Evolutionary conservation across 1,284 basidiomycete genomes (phyloP), one percentile per base, ranked within the genome.

Genomic region (Fomitopsis betulina): DNA sequence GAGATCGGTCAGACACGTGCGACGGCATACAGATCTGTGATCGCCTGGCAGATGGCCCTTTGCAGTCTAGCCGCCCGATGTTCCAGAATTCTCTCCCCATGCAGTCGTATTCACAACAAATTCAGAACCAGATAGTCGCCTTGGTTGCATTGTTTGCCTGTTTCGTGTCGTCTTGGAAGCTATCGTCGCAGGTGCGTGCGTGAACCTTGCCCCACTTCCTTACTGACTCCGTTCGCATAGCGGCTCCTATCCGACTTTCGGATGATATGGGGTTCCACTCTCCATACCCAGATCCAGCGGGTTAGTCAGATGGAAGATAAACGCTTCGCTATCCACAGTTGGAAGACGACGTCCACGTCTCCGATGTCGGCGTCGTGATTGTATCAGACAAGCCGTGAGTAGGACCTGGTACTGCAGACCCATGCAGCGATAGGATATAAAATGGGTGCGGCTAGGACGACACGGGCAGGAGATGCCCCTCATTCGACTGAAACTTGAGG

Each of bases 1-100:
- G 37, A 21, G 21, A 54, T 58, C 53, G 49, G 32, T 15, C 21
- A 17, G 35, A 47, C 56, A 57, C 56, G 56, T 57, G 56, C 27
- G 32, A 23, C n/a, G 38, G 32, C 21, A n/a, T 35, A 50, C 37
- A 47, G 37, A 53, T 42, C 52, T 8, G 23, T 27, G 39, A 53
- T 53, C 52, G 37, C 27, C n/a, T n/a, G n/a, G 13, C 35, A 38
- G 52, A 39, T 53, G 37, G 15, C 37, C 39, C 35, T 13, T 40
- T 42, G 37, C 30, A 7, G 53, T 39, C 39, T 54, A 54, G 53
- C 45, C 45, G 45, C 45, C 25, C 25, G 8, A 30, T 9, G 45
- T 30, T 47, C 45, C 45, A 47, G 45, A 47, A 47, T 47, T 42
- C 45, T 47, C 12, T 47, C 25, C 45, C 7, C 27, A 47, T 30